Base-by-base conservation (phyloP, 148 eudicot species). In the Fallopia convolvulus region DNA sequence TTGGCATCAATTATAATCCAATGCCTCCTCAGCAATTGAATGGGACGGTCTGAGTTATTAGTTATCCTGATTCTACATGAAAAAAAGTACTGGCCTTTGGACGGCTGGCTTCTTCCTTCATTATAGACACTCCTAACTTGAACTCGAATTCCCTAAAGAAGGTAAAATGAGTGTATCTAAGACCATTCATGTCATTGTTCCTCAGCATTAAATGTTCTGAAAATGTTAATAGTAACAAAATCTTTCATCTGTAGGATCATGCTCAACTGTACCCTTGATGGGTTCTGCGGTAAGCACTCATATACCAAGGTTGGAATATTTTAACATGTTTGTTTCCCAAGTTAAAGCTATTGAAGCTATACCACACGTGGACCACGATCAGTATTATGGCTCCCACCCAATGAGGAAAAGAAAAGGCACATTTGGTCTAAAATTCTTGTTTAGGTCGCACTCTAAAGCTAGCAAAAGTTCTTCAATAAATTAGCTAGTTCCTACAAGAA, bases 71-170 rank as follows among this genome's bases (percentile, higher is more conserved):
- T 95, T 87, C 97, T 87, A 72, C 92, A 95, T 18, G 97, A 97
- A 79, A 80, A 95, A 80, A 92, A 95, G 83, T 88, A 92, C 79
- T 87, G 97, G 21, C 85, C 89, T 83, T 90, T 95, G 8, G 87
- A 84, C 63, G 99, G 99, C 80, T 92, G 97, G 78, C 99, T 91
- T 83, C 97, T 84, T 53, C 97, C 91, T 75, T 89, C 97, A 65
- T 91, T 87, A 80, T 91, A 95, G 41, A 92, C 94, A 82, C 99
- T 95, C 84, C 97, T 91, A 72, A 95, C 99, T 90, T 95, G 97
- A 73, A 92, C 97, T 79, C 94, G 91, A 76, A 95, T 79, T 44
- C 97, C 99, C 99, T 95, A 84, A 40, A 79, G 74, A 65, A 75
- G 46, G 46, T 6, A 33, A 68, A 14, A 68, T 2, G 15, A n/a